Evolutionary conservation across 805 yeast species (phyloP).

Genomic region (Komagataella phaffii): DNA sequence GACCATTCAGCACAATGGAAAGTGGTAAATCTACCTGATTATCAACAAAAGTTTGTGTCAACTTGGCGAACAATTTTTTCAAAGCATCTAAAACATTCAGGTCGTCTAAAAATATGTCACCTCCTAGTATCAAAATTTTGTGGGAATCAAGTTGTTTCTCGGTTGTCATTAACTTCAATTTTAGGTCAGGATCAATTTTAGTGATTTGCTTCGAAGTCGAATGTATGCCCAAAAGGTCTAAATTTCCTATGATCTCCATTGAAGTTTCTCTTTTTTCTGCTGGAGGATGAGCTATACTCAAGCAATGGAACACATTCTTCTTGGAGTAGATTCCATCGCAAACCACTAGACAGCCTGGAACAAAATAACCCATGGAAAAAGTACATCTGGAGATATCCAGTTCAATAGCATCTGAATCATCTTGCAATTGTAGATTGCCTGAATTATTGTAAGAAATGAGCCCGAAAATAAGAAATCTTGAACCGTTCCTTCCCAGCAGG

Average conservation of each 20-base stretch:
- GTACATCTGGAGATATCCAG: slow-evolving; percentile 50
- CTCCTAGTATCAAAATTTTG: slow-evolving; percentile 59
- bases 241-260: slow-evolving; percentile 59
- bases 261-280: slow-evolving; percentile 62
- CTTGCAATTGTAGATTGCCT: slow-evolving; percentile 72
- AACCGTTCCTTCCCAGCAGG: slow-evolving; percentile 73
- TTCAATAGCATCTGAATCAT: slow-evolving; percentile 61
- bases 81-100: slow-evolving; percentile 46
- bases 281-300: slow-evolving; percentile 76
- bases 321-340: slow-evolving; percentile 79
- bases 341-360: slow-evolving; percentile 63
- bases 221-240: slow-evolving; percentile 38
- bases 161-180: slow-evolving; percentile 34
- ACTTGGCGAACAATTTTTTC: slow-evolving; percentile 39
- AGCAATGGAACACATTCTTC: slow-evolving; percentile 58
- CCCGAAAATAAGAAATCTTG: slow-evolving; percentile 68
- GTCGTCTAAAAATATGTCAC: slow-evolving; percentile 57
- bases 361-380: slow-evolving; percentile 56
- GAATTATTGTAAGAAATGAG: slow-evolving; percentile 46
- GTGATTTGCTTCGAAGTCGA: slow-evolving; percentile 11
- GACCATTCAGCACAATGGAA: slow-evolving; percentile 70
- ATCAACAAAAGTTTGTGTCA: slow-evolving; percentile 38
- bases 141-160: slow-evolving; percentile 48
- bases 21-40: slow-evolving; percentile 27
- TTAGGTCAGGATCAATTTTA: slow-evolving; percentile 49